Evolutionary conservation across 805 yeast genomes (phyloP).

Genomic region (Metschnikowia kofuensis): DNA sequence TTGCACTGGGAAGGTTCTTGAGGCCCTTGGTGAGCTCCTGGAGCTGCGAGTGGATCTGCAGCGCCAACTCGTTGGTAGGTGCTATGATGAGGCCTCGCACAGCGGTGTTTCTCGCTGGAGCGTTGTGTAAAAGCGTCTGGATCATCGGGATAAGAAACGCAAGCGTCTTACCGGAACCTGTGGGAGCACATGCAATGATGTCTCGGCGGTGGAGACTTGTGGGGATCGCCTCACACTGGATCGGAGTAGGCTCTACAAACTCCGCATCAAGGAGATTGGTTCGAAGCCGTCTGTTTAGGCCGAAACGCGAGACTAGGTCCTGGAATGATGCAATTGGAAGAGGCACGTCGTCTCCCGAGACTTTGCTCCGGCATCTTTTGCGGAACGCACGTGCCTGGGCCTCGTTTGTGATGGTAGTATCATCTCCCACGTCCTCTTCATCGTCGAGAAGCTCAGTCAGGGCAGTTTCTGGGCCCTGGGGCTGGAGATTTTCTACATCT

Average conservation of each 20-base stretch:
- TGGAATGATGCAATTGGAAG: slow-evolving; percentile 87
- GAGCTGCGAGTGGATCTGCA: slow-evolving; percentile 75
- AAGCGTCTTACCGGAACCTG: slow-evolving; percentile 96
- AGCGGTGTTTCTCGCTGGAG: slow-evolving; percentile 40
- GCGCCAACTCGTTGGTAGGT: slow-evolving; percentile 93
- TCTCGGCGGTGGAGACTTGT: slow-evolving; percentile 67
- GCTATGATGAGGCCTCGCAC: slow-evolving; percentile 78
- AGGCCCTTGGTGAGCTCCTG: slow-evolving; percentile 51
- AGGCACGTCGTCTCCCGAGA: slow-evolving; percentile 85
- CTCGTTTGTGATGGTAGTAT: slow-evolving; percentile 43
- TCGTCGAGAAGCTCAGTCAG: slow-evolving; percentile 8
- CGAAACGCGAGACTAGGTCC: slow-evolving; percentile 69
- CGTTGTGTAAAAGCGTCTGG: slow-evolving; percentile 40
- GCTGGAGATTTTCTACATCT: not conserved
- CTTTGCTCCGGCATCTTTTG: slow-evolving; percentile 59
- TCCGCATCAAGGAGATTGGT: slow-evolving; percentile 64
- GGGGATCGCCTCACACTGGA: slow-evolving; percentile 90
- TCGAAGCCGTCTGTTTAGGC: slow-evolving; percentile 56
- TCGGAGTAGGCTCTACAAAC: slow-evolving; percentile 86
- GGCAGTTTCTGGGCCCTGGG: slow-evolving; percentile 6
- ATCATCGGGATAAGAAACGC: slow-evolving; percentile 85
- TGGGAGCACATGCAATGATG: slow-evolving; percentile 91
- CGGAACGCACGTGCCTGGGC: slow-evolving; percentile 64
- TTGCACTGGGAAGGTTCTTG: slow-evolving; percentile 55
- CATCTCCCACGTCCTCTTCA: slow-evolving; percentile 28